Base-by-base conservation (phyloP, 2,329 filamentous ascomycete genomes). In the Clathrospora elynae region DNA sequence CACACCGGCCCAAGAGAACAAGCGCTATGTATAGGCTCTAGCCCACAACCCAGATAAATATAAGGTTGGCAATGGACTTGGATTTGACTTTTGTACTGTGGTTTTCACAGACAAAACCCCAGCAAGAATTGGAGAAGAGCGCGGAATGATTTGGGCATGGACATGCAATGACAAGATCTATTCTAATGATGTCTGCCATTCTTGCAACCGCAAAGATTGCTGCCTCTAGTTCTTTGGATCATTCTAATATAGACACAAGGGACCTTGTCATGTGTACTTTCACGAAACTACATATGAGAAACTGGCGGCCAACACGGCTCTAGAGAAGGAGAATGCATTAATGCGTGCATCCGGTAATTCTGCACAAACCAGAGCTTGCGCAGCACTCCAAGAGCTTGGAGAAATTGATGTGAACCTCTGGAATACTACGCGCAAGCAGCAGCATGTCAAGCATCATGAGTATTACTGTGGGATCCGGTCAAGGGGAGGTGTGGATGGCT, bases 161-260 rank as follows among this genome's bases (percentile, higher is more conserved):
- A 13, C 19, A 6, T 9, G 13, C 12, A 12, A 23, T 23, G 23
- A 26, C 19, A 14, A 35, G 33, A 26, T 18, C 8, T 35, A 35
- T 7, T 16, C 29, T 14, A 18, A 46, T 3, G 13, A 14, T 12
- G 13, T 46, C 19, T 26, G 32, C 16, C 20, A 46, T 7, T 13
- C 25, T 23, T 14, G 25, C 25, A 36, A 40, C 13, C n/a, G 18
- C 2, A 12, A 14, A 13, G 14, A 23, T 10, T 40, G 13, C 20
- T 25, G 4, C 10, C n/a, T 46, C 6, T 14, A 46, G 19, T 46
- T 42, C 18, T 46, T 10, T 22, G 30, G 28, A 18, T 26, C 33
- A 4, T 46, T 46, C 23, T 17, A 5, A 23, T 46, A 46, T 12
- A n/a, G 35, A 5, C 8, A 38, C 11, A 47, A 47, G 20, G 44